Evolutionary conservation across 2,329 filamentous ascomycete genomes (phyloP).

Genomic region (Penicillium sp.): DNA sequence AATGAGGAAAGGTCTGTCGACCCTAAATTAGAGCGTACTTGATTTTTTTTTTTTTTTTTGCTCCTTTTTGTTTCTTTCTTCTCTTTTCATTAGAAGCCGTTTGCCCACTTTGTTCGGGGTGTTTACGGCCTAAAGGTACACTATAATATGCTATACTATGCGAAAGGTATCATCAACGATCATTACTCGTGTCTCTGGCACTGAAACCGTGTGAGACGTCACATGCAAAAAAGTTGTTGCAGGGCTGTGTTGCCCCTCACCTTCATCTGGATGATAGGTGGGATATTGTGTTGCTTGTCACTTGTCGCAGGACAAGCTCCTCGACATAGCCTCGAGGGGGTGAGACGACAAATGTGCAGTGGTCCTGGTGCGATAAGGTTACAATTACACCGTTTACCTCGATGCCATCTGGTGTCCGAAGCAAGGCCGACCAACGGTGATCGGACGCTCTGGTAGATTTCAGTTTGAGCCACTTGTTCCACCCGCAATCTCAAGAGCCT

Average conservation of each 20-base stretch:
- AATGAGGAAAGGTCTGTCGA: not conserved
- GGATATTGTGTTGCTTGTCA: not conserved
- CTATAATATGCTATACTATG: not conserved
- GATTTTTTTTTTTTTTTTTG: not conserved
- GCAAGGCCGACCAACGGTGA: not conserved
- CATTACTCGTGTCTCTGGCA: constrained; percentile 1
- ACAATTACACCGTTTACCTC: not conserved
- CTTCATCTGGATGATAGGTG: not conserved
- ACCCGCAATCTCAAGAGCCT: not conserved
- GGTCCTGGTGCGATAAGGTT: not conserved
- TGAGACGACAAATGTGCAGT: not conserved
- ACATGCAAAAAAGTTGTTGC: not conserved
- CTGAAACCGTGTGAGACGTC: not conserved
- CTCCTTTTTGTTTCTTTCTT: not conserved
- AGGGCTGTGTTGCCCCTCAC: not conserved
- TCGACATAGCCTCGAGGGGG: not conserved
- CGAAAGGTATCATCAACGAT: not conserved
- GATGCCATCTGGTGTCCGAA: not conserved
- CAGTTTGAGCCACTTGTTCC: not conserved
- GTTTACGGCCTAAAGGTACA: not conserved
- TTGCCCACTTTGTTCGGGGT: not conserved
- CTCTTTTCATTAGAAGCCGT: not conserved
- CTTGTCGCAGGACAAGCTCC: not conserved
- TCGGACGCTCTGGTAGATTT: not conserved
- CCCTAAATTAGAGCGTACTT: not conserved